phyloP scores from a whole-genome alignment of 208 protist species.

The Leishmania gerbilli region DNA sequence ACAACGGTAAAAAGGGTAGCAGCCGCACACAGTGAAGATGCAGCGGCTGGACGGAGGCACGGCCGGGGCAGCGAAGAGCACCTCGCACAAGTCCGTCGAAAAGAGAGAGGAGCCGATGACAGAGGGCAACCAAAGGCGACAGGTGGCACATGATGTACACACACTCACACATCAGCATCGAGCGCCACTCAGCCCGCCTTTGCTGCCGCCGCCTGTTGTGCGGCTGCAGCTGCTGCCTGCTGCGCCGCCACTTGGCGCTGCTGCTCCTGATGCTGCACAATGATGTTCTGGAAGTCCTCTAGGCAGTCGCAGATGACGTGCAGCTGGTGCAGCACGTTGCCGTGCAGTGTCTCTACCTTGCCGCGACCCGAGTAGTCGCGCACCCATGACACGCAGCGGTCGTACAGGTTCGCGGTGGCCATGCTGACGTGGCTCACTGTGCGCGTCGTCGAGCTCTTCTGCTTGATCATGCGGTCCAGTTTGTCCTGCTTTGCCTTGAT shows the following conservation, averaged over 20 bases:
- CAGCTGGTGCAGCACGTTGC: slow-evolving; percentile 86
- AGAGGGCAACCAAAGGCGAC: background rate
- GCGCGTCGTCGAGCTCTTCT: slow-evolving; percentile 86
- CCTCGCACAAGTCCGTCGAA: background rate
- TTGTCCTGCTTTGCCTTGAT: slow-evolving; percentile 91
- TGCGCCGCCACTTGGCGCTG: slow-evolving; percentile 11
- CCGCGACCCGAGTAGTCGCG: slow-evolving; percentile 74
- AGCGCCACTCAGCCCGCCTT: background rate
- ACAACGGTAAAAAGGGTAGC: background rate
- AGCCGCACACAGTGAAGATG: background rate
- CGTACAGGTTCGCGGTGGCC: slow-evolving; percentile 90
- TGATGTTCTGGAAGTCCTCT: slow-evolving; percentile 89
- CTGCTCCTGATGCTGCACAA: slow-evolving; percentile 67
- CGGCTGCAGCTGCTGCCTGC: slow-evolving; percentile 6
- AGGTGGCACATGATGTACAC: background rate
- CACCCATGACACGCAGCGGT: slow-evolving; percentile 85
- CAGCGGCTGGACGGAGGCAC: background rate
- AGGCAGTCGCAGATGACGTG: slow-evolving; percentile 89
- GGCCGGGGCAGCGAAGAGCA: background rate
- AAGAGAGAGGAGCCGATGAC: background rate
- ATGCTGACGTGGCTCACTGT: slow-evolving; percentile 92
- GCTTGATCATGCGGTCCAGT: slow-evolving; percentile 86
- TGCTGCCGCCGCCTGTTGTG: background rate
- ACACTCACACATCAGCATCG: background rate
- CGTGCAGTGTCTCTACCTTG: slow-evolving; percentile 61